Percentiles rank a stretch among this genome's conserved stretches.
phyloP scores from a whole-genome alignment of 1,139 yeast genomes.

The Saccharomyces hybrid region DNA sequence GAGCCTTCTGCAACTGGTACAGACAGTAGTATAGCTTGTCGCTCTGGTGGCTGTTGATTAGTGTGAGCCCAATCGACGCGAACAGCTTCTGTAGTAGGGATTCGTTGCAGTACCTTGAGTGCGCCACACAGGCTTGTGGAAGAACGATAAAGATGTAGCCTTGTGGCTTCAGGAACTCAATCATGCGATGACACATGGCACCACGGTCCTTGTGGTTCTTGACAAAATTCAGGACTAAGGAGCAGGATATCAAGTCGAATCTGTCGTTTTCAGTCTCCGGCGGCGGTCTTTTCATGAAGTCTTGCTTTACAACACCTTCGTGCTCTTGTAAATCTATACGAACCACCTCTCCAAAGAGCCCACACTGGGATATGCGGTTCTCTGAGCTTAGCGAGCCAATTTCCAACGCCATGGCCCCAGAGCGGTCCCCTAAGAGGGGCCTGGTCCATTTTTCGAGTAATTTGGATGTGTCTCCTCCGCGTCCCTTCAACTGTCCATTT shows the following conservation, averaged over 20 bases:
- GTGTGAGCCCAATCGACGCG: slow-evolving; percentile 50
- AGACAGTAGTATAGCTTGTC: slow-evolving; percentile 76
- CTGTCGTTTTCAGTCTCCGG: slow-evolving; percentile 41
- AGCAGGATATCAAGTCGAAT: slow-evolving; percentile 68
- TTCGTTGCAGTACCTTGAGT: slow-evolving; percentile 56
- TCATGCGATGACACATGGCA: slow-evolving; percentile 59
- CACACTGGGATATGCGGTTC: slow-evolving; percentile 59
- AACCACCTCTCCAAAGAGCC: slow-evolving; percentile 41
- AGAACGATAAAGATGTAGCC: slow-evolving; percentile 61
- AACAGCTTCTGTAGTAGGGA: slow-evolving; percentile 37
- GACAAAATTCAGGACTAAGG: slow-evolving; percentile 82
- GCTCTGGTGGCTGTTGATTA: slow-evolving; percentile 48
- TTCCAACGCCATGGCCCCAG: slow-evolving; percentile 48
- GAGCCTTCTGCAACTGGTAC: slow-evolving; percentile 35
- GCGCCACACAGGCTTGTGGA: slow-evolving; percentile 77
- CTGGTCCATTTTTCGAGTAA: slow-evolving; percentile 61
- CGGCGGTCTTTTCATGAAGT: slow-evolving; percentile 70
- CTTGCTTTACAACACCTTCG: slow-evolving; percentile 56
- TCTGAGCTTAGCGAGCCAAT: slow-evolving; percentile 70
- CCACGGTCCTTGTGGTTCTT: slow-evolving; percentile 68
- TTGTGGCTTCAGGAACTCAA: slow-evolving; percentile 41
- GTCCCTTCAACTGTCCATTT: slow-evolving; percentile 62
- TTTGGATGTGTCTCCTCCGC: slow-evolving; percentile 92
- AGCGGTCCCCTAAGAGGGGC: not conserved
- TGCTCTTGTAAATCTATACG: slow-evolving; percentile 69